phyloP scores from a whole-genome alignment of 75 land plant genomes.

The Cunninghamia lanceolata region DNA sequence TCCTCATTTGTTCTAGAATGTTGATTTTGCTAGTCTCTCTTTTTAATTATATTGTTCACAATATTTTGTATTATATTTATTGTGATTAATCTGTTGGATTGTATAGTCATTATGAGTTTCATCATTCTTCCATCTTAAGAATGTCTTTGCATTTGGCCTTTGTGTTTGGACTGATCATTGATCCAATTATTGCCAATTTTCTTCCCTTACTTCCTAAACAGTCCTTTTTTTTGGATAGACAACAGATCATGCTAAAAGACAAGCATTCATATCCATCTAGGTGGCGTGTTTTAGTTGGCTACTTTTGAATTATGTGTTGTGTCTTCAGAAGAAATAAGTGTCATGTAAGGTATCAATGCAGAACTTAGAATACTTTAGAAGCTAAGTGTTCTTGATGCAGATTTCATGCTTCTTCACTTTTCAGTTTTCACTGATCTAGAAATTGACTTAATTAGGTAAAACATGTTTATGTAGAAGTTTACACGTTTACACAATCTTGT shows the following conservation, averaged over 20 bases:
- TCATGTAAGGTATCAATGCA: background rate
- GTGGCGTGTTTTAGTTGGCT: background rate
- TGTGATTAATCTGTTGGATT: background rate
- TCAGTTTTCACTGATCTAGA: background rate
- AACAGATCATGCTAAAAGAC: no score
- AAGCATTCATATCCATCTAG: background rate
- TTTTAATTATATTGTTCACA: background rate
- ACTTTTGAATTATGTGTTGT: background rate
- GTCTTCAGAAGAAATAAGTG: background rate
- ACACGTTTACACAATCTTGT: background rate
- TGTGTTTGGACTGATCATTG: background rate
- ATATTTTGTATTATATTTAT: background rate
- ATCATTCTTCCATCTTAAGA: background rate
- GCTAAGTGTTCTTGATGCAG: background rate
- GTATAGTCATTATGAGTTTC: background rate
- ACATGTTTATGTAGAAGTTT: background rate
- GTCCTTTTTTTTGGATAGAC: background rate
- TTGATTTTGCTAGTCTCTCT: background rate
- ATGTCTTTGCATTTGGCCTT: background rate
- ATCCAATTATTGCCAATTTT: background rate
- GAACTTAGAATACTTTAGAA: background rate
- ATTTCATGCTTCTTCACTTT: background rate
- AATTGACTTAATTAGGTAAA: background rate
- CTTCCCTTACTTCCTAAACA: background rate
- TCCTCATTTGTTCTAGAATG: background rate